These are phyloP conservation scores for Calonectria honghensis DNA, from an alignment of 2,329 filamentous ascomycete species.

Conservation along the genomic window DNA sequence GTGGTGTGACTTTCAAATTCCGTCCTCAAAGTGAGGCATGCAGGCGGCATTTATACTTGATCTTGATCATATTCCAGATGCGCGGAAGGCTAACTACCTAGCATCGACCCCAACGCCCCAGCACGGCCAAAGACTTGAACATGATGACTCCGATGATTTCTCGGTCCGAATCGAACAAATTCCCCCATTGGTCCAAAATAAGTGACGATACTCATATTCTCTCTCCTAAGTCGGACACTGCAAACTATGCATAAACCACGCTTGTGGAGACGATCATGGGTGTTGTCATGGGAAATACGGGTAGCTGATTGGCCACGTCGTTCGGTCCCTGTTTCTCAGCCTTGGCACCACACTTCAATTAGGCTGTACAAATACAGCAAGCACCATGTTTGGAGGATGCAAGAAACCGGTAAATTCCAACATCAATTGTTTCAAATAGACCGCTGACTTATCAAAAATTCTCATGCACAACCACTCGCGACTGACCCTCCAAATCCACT, in stretches of 20 bases:
- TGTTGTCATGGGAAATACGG: not conserved
- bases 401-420: not conserved
- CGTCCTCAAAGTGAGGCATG: not conserved
- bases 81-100: not conserved
- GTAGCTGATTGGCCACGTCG: slow-evolving; percentile 2
- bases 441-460: slow-evolving; percentile 10
- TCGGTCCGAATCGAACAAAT: not conserved
- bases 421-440: not conserved
- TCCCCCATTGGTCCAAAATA: not conserved
- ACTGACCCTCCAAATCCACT: not conserved
- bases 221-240: not conserved
- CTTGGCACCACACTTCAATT: not conserved
- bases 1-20: not conserved
- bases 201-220: not conserved
- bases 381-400: not conserved
- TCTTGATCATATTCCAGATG: not conserved
- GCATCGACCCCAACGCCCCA: not conserved
- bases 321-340: slow-evolving; percentile 4
- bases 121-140: not conserved
- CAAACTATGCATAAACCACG: not conserved
- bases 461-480: not conserved
- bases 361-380: not conserved
- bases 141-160: not conserved
- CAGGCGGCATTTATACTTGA: not conserved
- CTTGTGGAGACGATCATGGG: slow-evolving; percentile 5